These are phyloP conservation scores for Pluteus cervinus DNA, from an alignment of 768 basidiomycete genomes.

Conservation along the genomic window DNA sequence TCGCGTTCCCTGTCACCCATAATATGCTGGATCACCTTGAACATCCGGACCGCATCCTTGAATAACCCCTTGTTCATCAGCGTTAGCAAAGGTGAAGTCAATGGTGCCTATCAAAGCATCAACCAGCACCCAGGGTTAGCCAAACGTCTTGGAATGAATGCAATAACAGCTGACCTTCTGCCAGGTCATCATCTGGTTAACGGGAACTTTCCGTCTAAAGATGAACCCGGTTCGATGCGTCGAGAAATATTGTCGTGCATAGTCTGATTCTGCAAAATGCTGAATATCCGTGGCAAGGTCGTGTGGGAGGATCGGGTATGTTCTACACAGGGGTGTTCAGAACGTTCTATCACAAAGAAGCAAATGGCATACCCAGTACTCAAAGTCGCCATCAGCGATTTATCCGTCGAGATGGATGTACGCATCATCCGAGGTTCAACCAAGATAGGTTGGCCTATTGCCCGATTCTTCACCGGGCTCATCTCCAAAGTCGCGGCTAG, in stretches of 20 bases:
- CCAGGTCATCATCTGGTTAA: conserved; percentile 88
- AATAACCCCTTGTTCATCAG: conserved; percentile 58
- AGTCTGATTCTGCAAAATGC: conserved; percentile 82
- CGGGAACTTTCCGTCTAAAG: conserved; percentile 74
- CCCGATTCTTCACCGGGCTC: conserved; percentile 69
- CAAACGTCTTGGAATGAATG: conserved; percentile 1
- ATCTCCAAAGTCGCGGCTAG: conserved; percentile 65
- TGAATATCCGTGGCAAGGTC: conserved; percentile 82
- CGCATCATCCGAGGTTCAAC: conserved; percentile 33
- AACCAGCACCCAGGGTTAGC: too few species aligned
- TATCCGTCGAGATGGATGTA: conserved; percentile 9
- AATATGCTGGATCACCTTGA: conserved; percentile 85
- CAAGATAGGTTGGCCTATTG: conserved; percentile 55
- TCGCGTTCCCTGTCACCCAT: conserved; percentile 92
- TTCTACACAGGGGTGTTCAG: conserved; percentile 31
- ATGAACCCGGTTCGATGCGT: conserved; percentile 87
- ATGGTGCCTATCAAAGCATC: conserved; percentile 37
- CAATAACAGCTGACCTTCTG: conserved; percentile 51
- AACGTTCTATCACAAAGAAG: conserved; percentile 4
- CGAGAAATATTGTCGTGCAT: conserved; percentile 83
- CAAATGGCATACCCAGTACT: conserved; percentile 56
- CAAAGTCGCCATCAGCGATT: conserved; percentile 36
- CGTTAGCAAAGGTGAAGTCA: conserved; percentile 70
- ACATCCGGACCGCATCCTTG: conserved; percentile 76
- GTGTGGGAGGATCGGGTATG: conserved; percentile 71